A percentile compares a stretch with the other conserved stretches of the same genome.
Conservation (phyloP, 1,284 basidiomycete genomes). For the Ganoderma lingzhi region DNA sequence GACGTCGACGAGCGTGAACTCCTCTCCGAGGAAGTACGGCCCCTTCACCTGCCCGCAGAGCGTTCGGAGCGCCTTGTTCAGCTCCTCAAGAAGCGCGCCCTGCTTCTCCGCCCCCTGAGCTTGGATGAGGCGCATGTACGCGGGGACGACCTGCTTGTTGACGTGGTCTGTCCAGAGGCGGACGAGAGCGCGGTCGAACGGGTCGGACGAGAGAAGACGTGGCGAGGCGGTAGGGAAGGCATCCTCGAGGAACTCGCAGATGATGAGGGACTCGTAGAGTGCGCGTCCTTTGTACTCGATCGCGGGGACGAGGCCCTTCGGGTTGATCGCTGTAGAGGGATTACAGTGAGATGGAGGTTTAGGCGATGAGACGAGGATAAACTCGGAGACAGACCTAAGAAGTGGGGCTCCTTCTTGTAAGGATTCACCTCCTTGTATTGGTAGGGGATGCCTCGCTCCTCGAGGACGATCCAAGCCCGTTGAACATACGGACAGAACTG, state of each 20-base stretch:
- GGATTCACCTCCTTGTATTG: conserved; percentile 76
- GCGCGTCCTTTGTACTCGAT: conserved; percentile 63
- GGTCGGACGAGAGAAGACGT: conserved; percentile 56
- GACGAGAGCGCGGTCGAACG: conserved; percentile 56
- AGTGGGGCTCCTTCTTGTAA: conserved; percentile 72
- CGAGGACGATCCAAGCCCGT: conserved; percentile 73
- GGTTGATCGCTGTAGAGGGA: conserved; percentile 74
- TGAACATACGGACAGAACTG: conserved; percentile 78
- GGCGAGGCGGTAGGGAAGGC: conserved; percentile 55
- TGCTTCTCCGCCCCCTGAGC: conserved; percentile 58
- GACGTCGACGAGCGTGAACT: conserved; percentile 65
- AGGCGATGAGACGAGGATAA: too few relatives aligned
- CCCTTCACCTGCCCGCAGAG: conserved; percentile 59
- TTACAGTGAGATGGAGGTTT: too few relatives aligned
- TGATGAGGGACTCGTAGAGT: conserved; percentile 66
- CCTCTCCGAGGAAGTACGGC: conserved; percentile 65
- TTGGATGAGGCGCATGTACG: conserved; percentile 59
- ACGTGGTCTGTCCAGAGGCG: conserved; percentile 49
- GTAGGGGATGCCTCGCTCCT: conserved; percentile 69
- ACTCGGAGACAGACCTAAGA: too few relatives aligned
- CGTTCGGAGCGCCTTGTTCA: conserved; percentile 46
- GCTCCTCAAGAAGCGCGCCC: conserved; percentile 3
- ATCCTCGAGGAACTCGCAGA: conserved; percentile 71
- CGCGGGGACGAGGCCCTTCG: conserved; percentile 74
- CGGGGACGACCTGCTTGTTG: conserved; percentile 58